Percentiles rank a stretch among this genome's conserved stretches.
phyloP scores from a whole-genome alignment of 306 rosid genomes.

The Dryas drummondii region DNA sequence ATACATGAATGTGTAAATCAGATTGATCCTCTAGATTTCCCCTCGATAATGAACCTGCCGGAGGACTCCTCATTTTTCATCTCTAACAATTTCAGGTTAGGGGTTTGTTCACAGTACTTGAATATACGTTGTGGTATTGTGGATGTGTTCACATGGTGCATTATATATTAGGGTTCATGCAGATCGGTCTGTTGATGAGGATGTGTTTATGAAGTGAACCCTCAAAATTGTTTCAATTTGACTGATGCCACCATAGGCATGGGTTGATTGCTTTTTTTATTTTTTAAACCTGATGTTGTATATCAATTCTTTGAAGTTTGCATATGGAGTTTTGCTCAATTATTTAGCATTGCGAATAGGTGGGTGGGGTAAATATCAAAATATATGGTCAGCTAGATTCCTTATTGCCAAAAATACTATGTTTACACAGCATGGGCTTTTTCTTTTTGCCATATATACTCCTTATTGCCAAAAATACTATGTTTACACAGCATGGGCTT shows the following conservation, averaged over 20 bases:
- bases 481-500: background rate
- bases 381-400: background rate
- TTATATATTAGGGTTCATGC: background rate
- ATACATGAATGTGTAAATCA: constrained; percentile 42
- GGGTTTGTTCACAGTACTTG: background rate
- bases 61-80: constrained; percentile 55
- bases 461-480: background rate
- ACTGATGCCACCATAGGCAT: background rate
- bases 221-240: background rate
- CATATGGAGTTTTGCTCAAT: background rate
- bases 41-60: constrained; percentile 56
- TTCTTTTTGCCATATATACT: background rate
- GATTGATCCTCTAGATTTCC: constrained; percentile 62
- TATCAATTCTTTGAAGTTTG: background rate
- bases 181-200: background rate
- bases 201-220: background rate
- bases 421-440: background rate
- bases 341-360: background rate
- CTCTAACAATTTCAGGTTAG: constrained; percentile 71
- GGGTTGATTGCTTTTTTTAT: background rate
- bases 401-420: background rate
- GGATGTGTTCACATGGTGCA: background rate
- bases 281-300: background rate
- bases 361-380: background rate
- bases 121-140: background rate